Conservation (phyloP, 768 basidiomycete species). For the Xerocomus spinulosus region DNA sequence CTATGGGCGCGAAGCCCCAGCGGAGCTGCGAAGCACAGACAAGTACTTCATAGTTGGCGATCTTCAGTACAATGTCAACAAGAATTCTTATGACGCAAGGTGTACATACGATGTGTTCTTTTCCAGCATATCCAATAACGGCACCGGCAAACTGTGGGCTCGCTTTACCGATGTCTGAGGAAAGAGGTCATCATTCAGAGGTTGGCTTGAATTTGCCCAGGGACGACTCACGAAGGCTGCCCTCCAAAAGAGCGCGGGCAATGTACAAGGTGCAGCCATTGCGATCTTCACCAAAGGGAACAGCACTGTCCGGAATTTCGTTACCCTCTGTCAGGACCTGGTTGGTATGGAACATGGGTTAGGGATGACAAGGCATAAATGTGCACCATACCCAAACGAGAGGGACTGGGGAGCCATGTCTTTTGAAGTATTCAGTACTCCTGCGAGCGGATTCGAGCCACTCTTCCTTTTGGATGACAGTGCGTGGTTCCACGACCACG, state of each 20-base stretch:
- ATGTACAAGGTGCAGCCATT: slow-evolving; percentile 26
- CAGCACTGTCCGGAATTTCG: slow-evolving; percentile 32
- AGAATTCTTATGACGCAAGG: neutral
- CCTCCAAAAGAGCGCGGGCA: slow-evolving; percentile 31
- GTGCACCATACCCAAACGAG: slow-evolving; percentile 27
- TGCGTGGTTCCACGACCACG: slow-evolving; percentile 4
- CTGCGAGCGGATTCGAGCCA: slow-evolving; percentile 28
- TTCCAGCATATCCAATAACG: slow-evolving; percentile 31
- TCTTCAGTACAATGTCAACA: slow-evolving; percentile 14
- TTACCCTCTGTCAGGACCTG: slow-evolving; percentile 29
- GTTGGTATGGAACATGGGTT: neutral
- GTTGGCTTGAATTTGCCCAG: too few species aligned
- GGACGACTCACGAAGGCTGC: slow-evolving; percentile 24
- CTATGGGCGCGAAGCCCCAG: slow-evolving; percentile 24
- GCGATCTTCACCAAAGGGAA: slow-evolving; percentile 32
- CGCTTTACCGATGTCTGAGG: slow-evolving; percentile 34
- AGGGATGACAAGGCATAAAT: neutral
- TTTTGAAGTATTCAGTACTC: slow-evolving; percentile 28
- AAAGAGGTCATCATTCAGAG: neutral
- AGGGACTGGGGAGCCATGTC: slow-evolving; percentile 26
- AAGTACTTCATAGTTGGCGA: slow-evolving; percentile 32
- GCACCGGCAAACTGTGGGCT: slow-evolving; percentile 30
- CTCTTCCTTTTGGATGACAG: slow-evolving; percentile 22
- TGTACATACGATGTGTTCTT: slow-evolving; percentile 28
- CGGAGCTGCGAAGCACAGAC: slow-evolving; percentile 34